Evolutionary conservation across 2,329 filamentous ascomycete genomes (phyloP), one percentile per base, ranked within the genome.

Genomic region (Grosmannia serpens): DNA sequence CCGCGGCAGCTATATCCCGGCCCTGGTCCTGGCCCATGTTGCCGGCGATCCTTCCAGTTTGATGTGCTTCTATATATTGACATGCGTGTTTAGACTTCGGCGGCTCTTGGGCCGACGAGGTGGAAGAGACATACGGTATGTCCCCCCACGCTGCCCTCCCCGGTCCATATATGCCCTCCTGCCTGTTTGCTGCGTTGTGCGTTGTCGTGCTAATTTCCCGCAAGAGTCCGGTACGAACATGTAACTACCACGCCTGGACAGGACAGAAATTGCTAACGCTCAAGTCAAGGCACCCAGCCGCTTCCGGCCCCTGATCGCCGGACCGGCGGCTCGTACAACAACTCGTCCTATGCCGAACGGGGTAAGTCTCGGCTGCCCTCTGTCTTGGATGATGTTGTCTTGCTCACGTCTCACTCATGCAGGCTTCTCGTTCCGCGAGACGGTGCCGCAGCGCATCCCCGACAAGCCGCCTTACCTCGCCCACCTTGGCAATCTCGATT

Each of bases 51-150:
- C 7, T 41, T 5, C 7, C 4, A 17, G 7, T 50, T 50, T 17
- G 9, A 10, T 46, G 27, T 17, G 22, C 41, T 15, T n/a, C 33
- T 1, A 24, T 11, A 31, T 61, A 29, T 57, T 62, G 55, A 64
- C 55, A 13, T 31, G 1, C 22, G 2, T 6, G 24, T 17, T 11
- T 11, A 78, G 76, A 74, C 64, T 78, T 76, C 64, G 80, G 77
- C 66, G 91, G 92, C 70, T 97, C 94, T 67, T 99, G 94, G 94
- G 94, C 94, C 68, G 95, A 99, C 77, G 94, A 99, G 73, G 96
- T 99, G 77, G 94, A 99, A 75, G 91, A 96, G 69, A 82, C 88
- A 65, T 83, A 85, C 73, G 78, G 88, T 92, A 81, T 78, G 85
- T 77, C 8, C 57, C 55, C 66, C 67, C 46, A 3, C 53, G 55